phyloP scores from a whole-genome alignment of 495 filamentous ascomycete species.

The Sordaria brevicollis region DNA sequence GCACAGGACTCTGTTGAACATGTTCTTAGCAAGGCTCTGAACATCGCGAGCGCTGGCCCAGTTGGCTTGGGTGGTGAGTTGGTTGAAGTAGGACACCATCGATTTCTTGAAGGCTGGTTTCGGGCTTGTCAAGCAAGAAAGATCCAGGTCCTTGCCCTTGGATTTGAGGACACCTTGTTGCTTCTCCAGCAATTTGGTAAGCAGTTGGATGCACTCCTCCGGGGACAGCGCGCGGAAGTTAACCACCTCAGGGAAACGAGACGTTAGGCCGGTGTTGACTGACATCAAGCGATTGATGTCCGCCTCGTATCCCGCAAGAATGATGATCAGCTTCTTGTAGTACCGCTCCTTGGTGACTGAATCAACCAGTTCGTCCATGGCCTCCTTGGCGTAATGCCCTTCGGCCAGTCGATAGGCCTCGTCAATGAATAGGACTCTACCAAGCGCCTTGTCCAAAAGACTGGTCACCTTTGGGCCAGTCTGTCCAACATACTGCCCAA shows the following conservation, averaged over 20 bases:
- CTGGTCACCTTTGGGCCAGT: constrained; percentile 51
- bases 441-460: constrained; percentile 48
- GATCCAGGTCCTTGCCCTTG: constrained; percentile 24
- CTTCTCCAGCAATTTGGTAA: constrained; percentile 13
- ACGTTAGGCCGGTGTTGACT: constrained; percentile 48
- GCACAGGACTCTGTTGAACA: constrained; percentile 37
- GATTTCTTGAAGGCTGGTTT: constrained; percentile 9
- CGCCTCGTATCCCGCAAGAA: constrained; percentile 62
- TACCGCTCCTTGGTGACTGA: constrained; percentile 55
- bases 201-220: constrained; percentile 35
- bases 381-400: constrained; percentile 55
- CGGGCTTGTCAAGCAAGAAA: constrained; percentile 28
- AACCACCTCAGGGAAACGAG: constrained; percentile 51
- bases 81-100: constrained; percentile 28
- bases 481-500: constrained; percentile 52
- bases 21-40: constrained; percentile 40
- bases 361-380: constrained; percentile 65
- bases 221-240: constrained; percentile 37
- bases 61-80: constrained; percentile 33
- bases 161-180: constrained; percentile 13
- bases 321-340: constrained; percentile 54
- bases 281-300: constrained; percentile 64
- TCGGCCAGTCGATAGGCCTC: constrained; percentile 54
- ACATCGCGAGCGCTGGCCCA: constrained; percentile 68
- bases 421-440: constrained; percentile 57